Evolutionary conservation across 2,329 filamentous ascomycete species (phyloP).

Genomic region (Pyricularia grisea): DNA sequence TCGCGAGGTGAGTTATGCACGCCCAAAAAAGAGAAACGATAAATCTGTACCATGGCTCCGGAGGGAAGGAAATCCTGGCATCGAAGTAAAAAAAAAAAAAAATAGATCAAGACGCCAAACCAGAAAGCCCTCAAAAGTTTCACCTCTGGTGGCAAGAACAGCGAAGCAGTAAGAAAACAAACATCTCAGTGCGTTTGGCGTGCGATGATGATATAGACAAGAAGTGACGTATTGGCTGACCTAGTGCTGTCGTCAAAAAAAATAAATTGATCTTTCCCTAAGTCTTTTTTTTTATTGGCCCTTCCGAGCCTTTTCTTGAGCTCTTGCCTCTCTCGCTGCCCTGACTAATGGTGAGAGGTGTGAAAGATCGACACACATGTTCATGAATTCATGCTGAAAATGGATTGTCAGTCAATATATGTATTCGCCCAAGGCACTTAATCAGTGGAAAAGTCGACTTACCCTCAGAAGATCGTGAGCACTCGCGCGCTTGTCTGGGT

Average conservation of each 20-base stretch:
- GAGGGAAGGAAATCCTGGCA: background rate
- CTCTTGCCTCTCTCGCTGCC: constrained; percentile 74
- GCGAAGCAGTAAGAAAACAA: background rate
- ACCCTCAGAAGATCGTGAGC: constrained; percentile 90
- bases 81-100: background rate
- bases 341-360: constrained; percentile 81
- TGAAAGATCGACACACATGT: constrained; percentile 59
- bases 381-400: constrained; percentile 70
- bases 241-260: background rate
- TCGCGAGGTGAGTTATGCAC: background rate
- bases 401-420: constrained; percentile 11
- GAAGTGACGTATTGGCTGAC: background rate
- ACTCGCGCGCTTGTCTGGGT: constrained; percentile 92
- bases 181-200: background rate
- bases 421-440: background rate
- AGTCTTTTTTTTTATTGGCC: constrained; percentile 25
- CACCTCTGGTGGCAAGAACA: background rate
- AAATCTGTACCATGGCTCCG: background rate
- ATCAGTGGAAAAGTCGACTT: constrained; percentile 31
- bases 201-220: background rate
- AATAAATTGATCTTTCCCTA: background rate
- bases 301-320: constrained; percentile 73
- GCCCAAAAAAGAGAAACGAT: background rate
- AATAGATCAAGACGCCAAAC: background rate
- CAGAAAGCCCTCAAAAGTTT: background rate